Conservation (phyloP, 176 grass and related monocot genomes). For the Carex scoparia region DNA sequence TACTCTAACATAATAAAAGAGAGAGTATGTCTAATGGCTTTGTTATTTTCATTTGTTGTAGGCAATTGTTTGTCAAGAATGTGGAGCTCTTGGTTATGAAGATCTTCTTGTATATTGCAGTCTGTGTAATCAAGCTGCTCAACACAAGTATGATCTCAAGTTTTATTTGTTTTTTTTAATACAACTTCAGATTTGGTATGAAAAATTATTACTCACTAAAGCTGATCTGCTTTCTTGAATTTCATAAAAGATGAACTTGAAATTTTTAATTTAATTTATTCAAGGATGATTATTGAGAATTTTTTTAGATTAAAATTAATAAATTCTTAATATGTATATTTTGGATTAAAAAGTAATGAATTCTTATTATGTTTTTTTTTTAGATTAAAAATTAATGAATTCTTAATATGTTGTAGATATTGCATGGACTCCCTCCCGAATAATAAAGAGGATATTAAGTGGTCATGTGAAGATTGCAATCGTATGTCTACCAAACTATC, state of each 20-base stretch:
- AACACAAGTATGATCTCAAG: constrained; percentile 22
- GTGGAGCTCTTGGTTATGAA: constrained; percentile 25
- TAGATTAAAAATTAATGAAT: background rate
- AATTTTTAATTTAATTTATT: no score
- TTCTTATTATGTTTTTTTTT: background rate
- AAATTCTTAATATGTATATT: background rate
- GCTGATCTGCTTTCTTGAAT: background rate
- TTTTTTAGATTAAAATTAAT: background rate
- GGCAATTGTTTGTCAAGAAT: constrained; percentile 30
- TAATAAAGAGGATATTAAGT: constrained; percentile 2
- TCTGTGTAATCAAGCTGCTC: constrained; percentile 12
- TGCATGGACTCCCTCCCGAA: constrained; percentile 18
- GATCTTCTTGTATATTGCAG: constrained; percentile 22
- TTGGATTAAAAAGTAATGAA: background rate
- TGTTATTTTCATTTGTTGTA: constrained; percentile 2
- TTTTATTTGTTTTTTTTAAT: background rate
- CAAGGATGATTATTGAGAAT: no score
- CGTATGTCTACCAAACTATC: no score
- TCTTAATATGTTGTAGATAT: constrained; percentile 26
- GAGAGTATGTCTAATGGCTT: no score
- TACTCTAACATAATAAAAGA: no score
- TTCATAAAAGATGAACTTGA: no score
- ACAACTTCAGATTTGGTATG: background rate
- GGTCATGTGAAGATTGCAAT: constrained; percentile 30
- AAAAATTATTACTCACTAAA: background rate